phyloP scores from a whole-genome alignment of 768 basidiomycete species.

The Calocera cornea region DNA sequence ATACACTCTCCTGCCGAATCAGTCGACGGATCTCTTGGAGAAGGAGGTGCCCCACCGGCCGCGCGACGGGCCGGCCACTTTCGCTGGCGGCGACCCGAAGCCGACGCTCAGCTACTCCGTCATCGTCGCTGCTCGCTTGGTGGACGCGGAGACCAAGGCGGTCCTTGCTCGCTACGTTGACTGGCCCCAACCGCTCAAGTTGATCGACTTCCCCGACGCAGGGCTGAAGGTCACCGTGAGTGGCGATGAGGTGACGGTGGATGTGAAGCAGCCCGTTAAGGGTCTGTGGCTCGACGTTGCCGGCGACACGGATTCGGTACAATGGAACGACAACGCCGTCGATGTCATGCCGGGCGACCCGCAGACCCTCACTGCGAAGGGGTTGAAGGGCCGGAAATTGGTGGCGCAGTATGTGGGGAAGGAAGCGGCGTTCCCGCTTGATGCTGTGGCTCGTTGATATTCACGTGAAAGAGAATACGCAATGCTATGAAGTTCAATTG shows the following conservation, averaged over 20 bases:
- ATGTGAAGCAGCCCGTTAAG: conserved; percentile 18
- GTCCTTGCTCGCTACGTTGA: conserved; percentile 23
- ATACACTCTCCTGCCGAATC: conserved; percentile 27
- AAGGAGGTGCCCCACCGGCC: conserved; percentile 21
- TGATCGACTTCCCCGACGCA: conserved; percentile 24
- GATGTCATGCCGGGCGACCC: conserved; percentile 20
- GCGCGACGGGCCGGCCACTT: conserved; percentile 10
- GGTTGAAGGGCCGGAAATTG: conserved; percentile 12
- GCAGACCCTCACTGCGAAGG: conserved; percentile 11
- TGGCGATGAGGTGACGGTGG: conserved; percentile 12
- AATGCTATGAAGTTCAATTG: no score
- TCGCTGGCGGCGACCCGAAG: conserved; percentile 5
- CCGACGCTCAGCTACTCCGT: conserved; percentile 22
- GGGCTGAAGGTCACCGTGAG: conserved; percentile 10
- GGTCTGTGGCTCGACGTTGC: conserved; percentile 18
- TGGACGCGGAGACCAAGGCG: conserved; percentile 15
- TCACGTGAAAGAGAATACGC: no score
- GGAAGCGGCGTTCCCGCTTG: conserved; percentile 9
- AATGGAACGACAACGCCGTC: conserved; percentile 21
- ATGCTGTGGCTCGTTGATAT: no score
- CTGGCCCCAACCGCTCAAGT: conserved; percentile 25
- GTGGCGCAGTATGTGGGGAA: conserved; percentile 15
- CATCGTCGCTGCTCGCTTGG: conserved; percentile 24
- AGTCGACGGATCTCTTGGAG: conserved; percentile 29
- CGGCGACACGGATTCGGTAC: conserved; percentile 16